A percentile compares a stretch with the other conserved stretches of the same genome.
These are phyloP conservation scores for Chlorella sp. DNA, from an alignment of 139 green algal species.

Conservation along the genomic window DNA sequence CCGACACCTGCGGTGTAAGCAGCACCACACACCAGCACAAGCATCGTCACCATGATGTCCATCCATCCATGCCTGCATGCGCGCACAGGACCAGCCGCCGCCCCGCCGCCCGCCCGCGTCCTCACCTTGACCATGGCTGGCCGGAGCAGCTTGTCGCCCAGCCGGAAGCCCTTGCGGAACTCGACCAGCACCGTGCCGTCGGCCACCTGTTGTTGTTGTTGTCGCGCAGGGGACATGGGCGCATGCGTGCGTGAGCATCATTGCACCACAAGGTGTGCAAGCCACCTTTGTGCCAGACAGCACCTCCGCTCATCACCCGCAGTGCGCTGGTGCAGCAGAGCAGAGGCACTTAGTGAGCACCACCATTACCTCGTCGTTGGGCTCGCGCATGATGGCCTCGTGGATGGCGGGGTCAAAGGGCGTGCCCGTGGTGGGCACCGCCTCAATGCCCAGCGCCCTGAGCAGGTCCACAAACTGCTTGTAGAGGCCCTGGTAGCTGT, in stretches of 20 bases:
- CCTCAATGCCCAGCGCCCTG: constrained; percentile 74
- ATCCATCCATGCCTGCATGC: no score
- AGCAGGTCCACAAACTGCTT: constrained; percentile 94
- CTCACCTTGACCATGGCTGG: constrained; percentile 96
- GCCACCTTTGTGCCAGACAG: no score
- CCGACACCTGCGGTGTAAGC: neutral
- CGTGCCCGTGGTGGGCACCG: constrained; percentile 67
- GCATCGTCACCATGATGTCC: no score
- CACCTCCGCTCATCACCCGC: no score
- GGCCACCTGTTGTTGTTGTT: constrained; percentile 31
- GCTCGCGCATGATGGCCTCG: constrained; percentile 92
- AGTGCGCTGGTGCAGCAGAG: no score
- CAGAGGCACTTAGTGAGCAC: no score
- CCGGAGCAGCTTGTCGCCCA: constrained; percentile 81
- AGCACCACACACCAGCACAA: no score
- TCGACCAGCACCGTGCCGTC: constrained; percentile 85
- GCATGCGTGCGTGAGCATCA: no score
- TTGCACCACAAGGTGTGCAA: no score
- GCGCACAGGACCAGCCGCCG: no score
- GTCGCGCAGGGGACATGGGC: neutral
- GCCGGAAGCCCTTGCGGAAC: constrained; percentile 91
- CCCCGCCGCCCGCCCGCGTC: no score
- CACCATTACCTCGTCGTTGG: constrained; percentile 44
- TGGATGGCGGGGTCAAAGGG: constrained; percentile 94
- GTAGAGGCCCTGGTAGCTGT: constrained; percentile 89